Conservation (phyloP, 306 rosid species). For the Glycine latifolia region DNA sequence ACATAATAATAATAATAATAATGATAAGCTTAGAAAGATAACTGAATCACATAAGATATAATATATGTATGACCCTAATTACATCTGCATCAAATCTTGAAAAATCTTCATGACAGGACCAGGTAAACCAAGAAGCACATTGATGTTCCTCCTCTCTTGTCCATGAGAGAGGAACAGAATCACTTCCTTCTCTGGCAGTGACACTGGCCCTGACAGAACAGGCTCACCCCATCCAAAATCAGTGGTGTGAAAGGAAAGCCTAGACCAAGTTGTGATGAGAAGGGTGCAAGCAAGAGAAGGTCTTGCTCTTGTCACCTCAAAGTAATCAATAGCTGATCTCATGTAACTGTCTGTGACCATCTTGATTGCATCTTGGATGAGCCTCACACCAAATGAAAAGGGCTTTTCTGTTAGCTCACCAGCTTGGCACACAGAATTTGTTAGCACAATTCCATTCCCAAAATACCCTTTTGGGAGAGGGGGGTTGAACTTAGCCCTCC, state of each 20-base stretch:
- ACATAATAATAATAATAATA: conserved; percentile 4
- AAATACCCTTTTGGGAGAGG: conserved; percentile 76
- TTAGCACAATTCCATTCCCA: conserved; percentile 85
- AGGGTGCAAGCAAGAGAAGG: conserved; percentile 89
- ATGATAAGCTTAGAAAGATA: conserved; percentile 31
- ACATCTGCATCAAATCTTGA: conserved; percentile 71
- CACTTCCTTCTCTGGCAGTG: conserved; percentile 93
- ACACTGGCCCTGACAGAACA: conserved; percentile 83
- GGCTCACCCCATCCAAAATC: conserved; percentile 99
- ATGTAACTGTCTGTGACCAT: conserved; percentile 73
- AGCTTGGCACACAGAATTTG: conserved; percentile 69
- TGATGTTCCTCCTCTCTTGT: conserved; percentile 71
- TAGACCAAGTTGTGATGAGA: conserved; percentile 90
- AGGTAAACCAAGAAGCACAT: conserved; percentile 90
- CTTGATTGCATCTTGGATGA: conserved; percentile 75
- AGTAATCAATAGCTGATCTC: conserved; percentile 94
- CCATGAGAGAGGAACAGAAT: conserved; percentile 86
- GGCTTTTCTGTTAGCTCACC: conserved; percentile 77
- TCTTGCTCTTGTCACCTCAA: conserved; percentile 85
- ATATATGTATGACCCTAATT: conserved; percentile 35
- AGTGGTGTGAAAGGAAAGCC: conserved; percentile 74
- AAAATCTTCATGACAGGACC: conserved; percentile 85
- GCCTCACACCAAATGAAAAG: conserved; percentile 61
- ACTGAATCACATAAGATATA: conserved; percentile 13
- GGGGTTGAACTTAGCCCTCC: conserved; percentile 74